These are phyloP conservation scores for Volvox carteri DNA, from an alignment of 163 green algal species.

Conservation along the genomic window DNA sequence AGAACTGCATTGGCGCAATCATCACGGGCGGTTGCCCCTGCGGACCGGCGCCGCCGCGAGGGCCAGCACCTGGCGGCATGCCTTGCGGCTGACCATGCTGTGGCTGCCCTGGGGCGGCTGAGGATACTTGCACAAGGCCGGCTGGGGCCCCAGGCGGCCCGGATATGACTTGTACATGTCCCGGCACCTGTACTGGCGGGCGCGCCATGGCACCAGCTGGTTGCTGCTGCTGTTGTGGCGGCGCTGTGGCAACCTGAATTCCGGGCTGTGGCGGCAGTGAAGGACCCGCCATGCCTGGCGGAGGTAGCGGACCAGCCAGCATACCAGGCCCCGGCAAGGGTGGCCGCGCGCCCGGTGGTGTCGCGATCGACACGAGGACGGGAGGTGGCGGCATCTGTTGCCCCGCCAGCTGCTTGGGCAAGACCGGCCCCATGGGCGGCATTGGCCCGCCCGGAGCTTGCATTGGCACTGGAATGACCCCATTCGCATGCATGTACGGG, in stretches of 20 bases:
- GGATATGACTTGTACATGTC: constrained; percentile 16
- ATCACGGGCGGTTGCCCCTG: constrained; percentile 3
- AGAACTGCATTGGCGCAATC: constrained; percentile 37
- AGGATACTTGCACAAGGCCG: constrained; percentile 12
- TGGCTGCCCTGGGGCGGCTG: not conserved
- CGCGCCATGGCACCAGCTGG: constrained; percentile 9
- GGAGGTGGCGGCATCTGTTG: constrained; percentile 39
- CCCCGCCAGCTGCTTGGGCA: constrained; percentile 27
- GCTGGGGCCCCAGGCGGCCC: constrained; percentile 4
- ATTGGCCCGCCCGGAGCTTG: not conserved
- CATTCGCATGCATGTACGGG: constrained; percentile 32
- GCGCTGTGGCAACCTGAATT: constrained; percentile 29
- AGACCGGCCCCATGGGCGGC: not conserved
- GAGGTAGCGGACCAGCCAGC: constrained; percentile 14
- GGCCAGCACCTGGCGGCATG: not conserved
- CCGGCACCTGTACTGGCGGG: not conserved
- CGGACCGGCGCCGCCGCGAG: not conserved
- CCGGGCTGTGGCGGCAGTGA: not conserved
- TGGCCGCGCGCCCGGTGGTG: constrained; percentile 11
- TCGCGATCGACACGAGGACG: constrained; percentile 34
- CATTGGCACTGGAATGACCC: constrained; percentile 20
- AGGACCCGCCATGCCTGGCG: not conserved
- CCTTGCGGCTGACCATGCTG: constrained; percentile 17
- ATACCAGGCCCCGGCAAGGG: constrained; percentile 12
- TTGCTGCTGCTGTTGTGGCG: not conserved